These are phyloP conservation scores for Leccinum incarnatum DNA, from an alignment of 768 basidiomycete genomes.

Conservation along the genomic window DNA sequence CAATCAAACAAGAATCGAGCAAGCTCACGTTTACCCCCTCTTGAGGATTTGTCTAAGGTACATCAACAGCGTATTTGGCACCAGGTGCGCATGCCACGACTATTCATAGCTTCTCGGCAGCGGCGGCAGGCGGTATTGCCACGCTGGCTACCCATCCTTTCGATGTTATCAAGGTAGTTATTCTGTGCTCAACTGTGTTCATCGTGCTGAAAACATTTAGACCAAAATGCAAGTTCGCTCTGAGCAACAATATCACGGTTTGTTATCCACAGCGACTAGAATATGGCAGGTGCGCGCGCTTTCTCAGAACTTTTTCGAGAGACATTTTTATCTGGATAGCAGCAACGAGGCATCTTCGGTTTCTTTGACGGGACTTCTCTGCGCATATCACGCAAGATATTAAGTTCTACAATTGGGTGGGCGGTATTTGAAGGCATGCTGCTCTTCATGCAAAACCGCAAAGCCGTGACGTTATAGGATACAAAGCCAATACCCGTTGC, in stretches of 20 bases:
- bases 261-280: conserved; percentile 59
- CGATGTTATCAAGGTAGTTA: conserved; percentile 84
- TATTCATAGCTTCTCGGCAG: conserved; percentile 67
- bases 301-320: background rate
- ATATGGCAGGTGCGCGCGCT: conserved; percentile 61
- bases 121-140: conserved; percentile 79
- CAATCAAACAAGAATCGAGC: conserved; percentile 75
- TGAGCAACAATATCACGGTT: conserved; percentile 69
- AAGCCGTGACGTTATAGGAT: conserved; percentile 13
- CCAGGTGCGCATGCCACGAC: conserved; percentile 44
- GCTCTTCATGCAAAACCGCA: conserved; percentile 46
- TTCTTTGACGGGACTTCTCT: conserved; percentile 87
- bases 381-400: conserved; percentile 79
- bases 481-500: background rate
- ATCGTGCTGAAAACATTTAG: conserved; percentile 36
- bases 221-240: conserved; percentile 92
- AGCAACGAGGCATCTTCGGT: conserved; percentile 79
- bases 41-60: conserved; percentile 7
- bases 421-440: conserved; percentile 82
- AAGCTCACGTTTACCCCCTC: conserved; percentile 20
- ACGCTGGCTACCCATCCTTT: conserved; percentile 89
- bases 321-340: conserved; percentile 41
- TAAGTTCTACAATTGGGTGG: conserved; percentile 91
- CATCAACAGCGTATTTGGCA: conserved; percentile 38
- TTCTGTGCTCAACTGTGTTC: background rate